Evolutionary conservation across 2,329 filamentous ascomycete genomes (phyloP).

Genomic region (Paraconiothyrium sp.): DNA sequence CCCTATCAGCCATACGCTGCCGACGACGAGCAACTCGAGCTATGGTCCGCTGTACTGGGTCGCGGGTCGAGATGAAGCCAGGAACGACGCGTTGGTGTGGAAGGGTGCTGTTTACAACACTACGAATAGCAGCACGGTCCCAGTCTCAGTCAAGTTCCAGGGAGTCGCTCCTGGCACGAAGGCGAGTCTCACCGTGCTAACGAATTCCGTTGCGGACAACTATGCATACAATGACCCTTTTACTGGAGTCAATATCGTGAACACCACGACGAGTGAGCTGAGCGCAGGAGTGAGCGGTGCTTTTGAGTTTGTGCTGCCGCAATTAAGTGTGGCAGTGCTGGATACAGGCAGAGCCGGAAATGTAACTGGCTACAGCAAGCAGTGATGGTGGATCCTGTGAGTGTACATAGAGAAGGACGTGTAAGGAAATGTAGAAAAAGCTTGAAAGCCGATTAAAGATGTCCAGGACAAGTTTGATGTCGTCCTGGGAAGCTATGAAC

Average conservation of each 20-base stretch:
- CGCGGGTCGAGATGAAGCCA: constrained; percentile 49
- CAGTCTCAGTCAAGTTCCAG: constrained; percentile 41
- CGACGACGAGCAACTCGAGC: constrained; percentile 47
- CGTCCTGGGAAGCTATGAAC: not conserved
- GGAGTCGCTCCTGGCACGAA: constrained; percentile 38
- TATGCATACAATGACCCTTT: constrained; percentile 54
- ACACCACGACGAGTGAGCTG: constrained; percentile 29
- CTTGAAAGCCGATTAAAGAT: no score
- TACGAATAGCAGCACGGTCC: constrained; percentile 42
- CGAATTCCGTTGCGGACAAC: constrained; percentile 51
- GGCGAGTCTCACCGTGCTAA: constrained; percentile 54
- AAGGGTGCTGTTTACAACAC: constrained; percentile 62
- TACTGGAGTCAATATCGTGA: constrained; percentile 59
- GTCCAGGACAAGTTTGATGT: not conserved
- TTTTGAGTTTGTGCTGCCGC: constrained; percentile 64
- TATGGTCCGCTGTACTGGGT: constrained; percentile 59
- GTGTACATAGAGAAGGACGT: not conserved
- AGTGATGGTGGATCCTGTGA: not conserved
- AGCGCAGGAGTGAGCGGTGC: constrained; percentile 53
- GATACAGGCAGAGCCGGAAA: constrained; percentile 45
- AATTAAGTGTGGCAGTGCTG: constrained; percentile 66
- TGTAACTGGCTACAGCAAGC: not conserved
- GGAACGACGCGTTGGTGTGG: constrained; percentile 49
- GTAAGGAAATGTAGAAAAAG: no score
- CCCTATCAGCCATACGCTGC: constrained; percentile 56